A percentile compares a stretch with the other conserved stretches of the same genome.
Evolutionary conservation across 768 basidiomycete species (phyloP).

Genomic region (Russula virescens): DNA sequence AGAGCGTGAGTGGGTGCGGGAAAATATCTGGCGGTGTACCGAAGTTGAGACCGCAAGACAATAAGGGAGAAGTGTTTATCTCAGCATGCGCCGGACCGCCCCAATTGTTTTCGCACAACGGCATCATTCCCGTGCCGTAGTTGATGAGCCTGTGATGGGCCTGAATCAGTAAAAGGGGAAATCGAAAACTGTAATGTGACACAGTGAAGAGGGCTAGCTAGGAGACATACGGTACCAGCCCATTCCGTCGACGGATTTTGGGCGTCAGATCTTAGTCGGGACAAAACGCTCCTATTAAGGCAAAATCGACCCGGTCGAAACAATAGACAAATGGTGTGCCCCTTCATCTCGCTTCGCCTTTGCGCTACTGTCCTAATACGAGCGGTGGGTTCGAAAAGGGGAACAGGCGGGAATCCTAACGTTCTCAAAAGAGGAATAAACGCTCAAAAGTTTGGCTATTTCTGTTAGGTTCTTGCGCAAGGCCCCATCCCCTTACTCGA

Average conservation of each 20-base stretch:
- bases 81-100: slow-evolving; percentile 14
- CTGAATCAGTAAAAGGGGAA: slow-evolving; percentile 17
- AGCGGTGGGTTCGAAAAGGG: not conserved
- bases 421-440: slow-evolving; percentile 1
- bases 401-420: not conserved
- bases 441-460: not conserved
- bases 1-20: not conserved
- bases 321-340: slow-evolving; percentile 9
- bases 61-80: slow-evolving; percentile 23
- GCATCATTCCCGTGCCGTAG: slow-evolving; percentile 8
- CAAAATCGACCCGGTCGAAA: slow-evolving; percentile 14
- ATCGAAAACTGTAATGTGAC: slow-evolving; percentile 14
- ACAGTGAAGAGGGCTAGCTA: not conserved
- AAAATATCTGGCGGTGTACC: not conserved
- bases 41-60: slow-evolving; percentile 16
- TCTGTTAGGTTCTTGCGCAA: not conserved
- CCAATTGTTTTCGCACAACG: slow-evolving; percentile 21
- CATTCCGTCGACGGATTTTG: not conserved
- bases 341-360: slow-evolving; percentile 12
- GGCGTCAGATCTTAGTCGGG: not conserved
- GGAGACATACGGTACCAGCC: not conserved
- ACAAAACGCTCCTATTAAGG: slow-evolving; percentile 13
- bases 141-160: slow-evolving; percentile 1
- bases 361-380: not conserved
- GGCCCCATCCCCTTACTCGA: not conserved